Evolutionary conservation across 768 basidiomycete species (phyloP).

Genomic region (Lactarius tabidus): DNA sequence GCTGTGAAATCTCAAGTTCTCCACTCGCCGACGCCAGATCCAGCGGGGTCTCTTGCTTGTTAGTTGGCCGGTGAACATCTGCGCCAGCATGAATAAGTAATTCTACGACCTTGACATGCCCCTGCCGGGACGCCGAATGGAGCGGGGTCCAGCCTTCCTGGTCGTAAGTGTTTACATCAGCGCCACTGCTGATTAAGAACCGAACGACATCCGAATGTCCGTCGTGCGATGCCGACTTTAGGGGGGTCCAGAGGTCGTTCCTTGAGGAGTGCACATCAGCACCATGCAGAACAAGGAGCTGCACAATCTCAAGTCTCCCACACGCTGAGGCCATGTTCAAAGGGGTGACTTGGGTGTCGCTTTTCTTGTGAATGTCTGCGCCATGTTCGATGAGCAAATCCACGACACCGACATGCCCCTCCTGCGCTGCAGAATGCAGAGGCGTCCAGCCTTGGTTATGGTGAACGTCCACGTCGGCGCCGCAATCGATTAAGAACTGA

Average conservation of each 20-base stretch:
- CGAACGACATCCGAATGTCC: not conserved
- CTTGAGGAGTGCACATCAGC: not conserved
- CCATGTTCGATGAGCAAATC: not conserved
- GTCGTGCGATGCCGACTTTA: rapidly evolving
- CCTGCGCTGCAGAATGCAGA: not conserved
- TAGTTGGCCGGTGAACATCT: too few relatives aligned
- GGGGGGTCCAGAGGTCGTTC: not conserved
- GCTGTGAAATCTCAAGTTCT: too few relatives aligned
- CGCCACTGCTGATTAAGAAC: not conserved
- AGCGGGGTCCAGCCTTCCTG: rapidly evolving
- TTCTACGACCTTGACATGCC: not conserved
- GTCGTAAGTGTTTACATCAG: not conserved
- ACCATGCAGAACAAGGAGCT: not conserved
- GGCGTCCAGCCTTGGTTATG: not conserved
- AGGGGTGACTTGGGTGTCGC: not conserved
- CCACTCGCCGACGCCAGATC: too few relatives aligned
- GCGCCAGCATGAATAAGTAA: not conserved
- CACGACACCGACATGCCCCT: not conserved
- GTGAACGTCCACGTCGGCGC: not conserved
- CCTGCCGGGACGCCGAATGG: not conserved
- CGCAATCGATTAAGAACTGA: not conserved
- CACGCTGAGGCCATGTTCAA: not conserved
- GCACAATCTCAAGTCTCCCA: not conserved
- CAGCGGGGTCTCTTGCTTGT: too few relatives aligned
- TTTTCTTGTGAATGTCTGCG: not conserved